Base-by-base conservation (phyloP, 352 stramenopile genomes). In the Peronospora destructor region DNA sequence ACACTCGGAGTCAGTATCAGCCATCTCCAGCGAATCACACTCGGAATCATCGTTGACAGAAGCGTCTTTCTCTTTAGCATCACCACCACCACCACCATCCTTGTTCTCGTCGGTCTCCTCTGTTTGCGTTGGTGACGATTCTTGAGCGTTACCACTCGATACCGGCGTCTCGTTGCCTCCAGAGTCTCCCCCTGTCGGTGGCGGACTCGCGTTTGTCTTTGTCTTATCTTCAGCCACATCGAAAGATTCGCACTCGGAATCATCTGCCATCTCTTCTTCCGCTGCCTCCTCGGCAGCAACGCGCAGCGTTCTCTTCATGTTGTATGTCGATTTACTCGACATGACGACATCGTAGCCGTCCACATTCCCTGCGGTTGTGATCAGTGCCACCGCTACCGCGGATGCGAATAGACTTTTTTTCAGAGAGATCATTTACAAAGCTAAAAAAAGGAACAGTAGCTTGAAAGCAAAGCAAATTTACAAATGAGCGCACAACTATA, bases 321-420 rank as follows among this genome's bases (percentile, higher is more conserved):
- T 36, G 46, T 65, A 65, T 4, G 52, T 46, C 5, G 41, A 53
- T 2, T 52, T 46, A 7, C 17, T 40, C 25, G 53, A 34, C 29
- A 45, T 38, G 14, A 42, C 56, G 26, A 34, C 45, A 39, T 21
- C 55, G 46, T 68, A 68, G 23, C 49, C 52, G 7, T 65, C 49
- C 6, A 45, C 59, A 19, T 30, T 61, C n/a, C 32, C 33, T 7
- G n/a, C 16, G 3, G 41, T 25, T 43, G n/a, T 46, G 19, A 45
- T 45, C 35, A 66, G 17, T 26, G 50, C 51, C 33, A 64, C 48
- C 14, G 49, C 62, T 19, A 71, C 40, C 26, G 62, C 53, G 45
- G 57, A 54, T 39, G 56, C 16, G 29, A 68, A 45, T 19, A 71
- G 35, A 30, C 41, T 54, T 56, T 61, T 65, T 43, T 68, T 71